Evolutionary conservation across 2,329 filamentous ascomycete species (phyloP).

Genomic region (Talaromyces islandicus): DNA sequence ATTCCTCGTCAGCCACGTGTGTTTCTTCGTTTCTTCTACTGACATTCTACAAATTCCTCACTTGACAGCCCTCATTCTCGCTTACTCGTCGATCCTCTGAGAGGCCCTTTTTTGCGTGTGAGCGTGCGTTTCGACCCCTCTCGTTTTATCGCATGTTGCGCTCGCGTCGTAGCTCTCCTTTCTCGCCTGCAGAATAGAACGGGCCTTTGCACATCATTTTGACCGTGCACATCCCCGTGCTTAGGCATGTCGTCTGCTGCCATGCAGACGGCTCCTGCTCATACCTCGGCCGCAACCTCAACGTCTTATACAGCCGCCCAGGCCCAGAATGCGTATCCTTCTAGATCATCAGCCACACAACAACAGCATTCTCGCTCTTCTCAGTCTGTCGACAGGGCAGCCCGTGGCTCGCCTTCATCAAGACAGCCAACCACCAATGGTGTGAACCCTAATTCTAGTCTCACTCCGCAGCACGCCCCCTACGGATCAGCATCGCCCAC

Average conservation of each 20-base stretch:
- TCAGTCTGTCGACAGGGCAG: constrained; percentile 29
- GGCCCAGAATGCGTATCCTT: constrained; percentile 10
- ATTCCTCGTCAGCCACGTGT: constrained; percentile 11
- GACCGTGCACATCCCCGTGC: constrained; percentile 6
- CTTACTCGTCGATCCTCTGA: constrained; percentile 4
- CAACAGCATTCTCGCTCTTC: constrained; percentile 31
- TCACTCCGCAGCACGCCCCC: constrained; percentile 25
- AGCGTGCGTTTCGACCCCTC: not conserved
- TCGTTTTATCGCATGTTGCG: not conserved
- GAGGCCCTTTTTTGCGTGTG: not conserved
- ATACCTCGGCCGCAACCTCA: constrained; percentile 43
- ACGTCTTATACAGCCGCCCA: constrained; percentile 14
- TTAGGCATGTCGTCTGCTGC: constrained; percentile 58
- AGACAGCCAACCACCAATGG: constrained; percentile 14
- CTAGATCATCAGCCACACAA: constrained; percentile 36
- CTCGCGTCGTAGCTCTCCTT: not conserved
- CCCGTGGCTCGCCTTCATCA: constrained; percentile 43
- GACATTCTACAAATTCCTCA: constrained; percentile 8
- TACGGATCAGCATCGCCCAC: constrained; percentile 29
- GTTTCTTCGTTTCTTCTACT: constrained; percentile 6
- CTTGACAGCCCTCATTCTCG: not conserved
- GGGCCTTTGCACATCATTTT: constrained; percentile 12
- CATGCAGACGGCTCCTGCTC: constrained; percentile 55
- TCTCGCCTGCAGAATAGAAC: not conserved
- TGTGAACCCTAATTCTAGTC: constrained; percentile 13